Percentiles rank a stretch among this genome's conserved stretches.
These are phyloP conservation scores for Saccharomycopsis capsularis DNA, from an alignment of 805 yeast genomes.

Conservation along the genomic window DNA sequence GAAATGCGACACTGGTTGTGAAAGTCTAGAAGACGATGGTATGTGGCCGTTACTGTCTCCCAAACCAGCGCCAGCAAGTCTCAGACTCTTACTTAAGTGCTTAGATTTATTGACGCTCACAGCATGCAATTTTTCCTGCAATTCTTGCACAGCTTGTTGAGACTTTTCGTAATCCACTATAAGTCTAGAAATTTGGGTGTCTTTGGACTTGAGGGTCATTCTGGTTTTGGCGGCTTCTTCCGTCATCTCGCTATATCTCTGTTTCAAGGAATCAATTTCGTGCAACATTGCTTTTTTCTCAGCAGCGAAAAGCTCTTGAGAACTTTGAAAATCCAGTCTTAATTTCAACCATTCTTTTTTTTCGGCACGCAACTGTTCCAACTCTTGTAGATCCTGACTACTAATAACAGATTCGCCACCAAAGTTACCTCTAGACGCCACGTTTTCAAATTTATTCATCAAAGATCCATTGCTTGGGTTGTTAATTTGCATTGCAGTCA, in stretches of 20 bases:
- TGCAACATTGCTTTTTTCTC: slow-evolving; percentile 24
- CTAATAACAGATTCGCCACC: background rate
- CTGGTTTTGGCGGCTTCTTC: slow-evolving; percentile 40
- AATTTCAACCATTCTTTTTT: slow-evolving; percentile 42
- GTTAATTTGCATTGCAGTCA: slow-evolving; percentile 10
- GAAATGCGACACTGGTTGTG: slow-evolving; percentile 9
- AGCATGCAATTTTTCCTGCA: slow-evolving; percentile 39
- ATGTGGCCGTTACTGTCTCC: background rate
- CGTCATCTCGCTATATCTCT: slow-evolving; percentile 28
- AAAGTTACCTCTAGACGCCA: slow-evolving; percentile 4
- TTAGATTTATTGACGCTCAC: background rate
- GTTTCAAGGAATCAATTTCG: slow-evolving; percentile 28
- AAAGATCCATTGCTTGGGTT: slow-evolving; percentile 1
- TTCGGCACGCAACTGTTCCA: slow-evolving; percentile 46
- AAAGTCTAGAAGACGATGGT: slow-evolving; percentile 11
- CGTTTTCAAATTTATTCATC: slow-evolving; percentile 10
- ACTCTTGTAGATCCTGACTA: slow-evolving; percentile 28
- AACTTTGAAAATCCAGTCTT: slow-evolving; percentile 18
- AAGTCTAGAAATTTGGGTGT: slow-evolving; percentile 56
- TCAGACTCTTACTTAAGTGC: slow-evolving; percentile 1
- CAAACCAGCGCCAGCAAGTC: background rate
- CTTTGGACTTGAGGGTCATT: slow-evolving; percentile 55
- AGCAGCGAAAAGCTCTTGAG: background rate
- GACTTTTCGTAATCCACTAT: slow-evolving; percentile 56
- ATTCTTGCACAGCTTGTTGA: slow-evolving; percentile 42